Conservation (phyloP, 2,329 filamentous ascomycete species). For the Sporothrix schenckii region DNA sequence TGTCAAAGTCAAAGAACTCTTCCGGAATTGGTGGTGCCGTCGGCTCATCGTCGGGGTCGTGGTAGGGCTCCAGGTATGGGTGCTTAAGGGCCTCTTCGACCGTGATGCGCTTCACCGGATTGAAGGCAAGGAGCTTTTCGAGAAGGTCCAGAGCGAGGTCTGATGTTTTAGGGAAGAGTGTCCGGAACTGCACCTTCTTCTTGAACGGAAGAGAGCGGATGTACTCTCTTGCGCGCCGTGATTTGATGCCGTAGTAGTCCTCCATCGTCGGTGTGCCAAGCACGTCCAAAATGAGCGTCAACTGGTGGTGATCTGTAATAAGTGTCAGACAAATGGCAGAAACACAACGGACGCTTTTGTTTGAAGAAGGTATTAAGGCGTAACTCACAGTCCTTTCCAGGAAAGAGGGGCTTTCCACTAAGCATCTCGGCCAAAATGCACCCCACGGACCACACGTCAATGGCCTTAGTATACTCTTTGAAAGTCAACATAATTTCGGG, state of each 20-base stretch:
- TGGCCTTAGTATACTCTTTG: constrained; percentile 99
- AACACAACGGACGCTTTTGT: no score
- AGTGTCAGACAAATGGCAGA: neutral
- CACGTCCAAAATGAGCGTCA: constrained; percentile 95
- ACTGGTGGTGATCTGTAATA: constrained; percentile 83
- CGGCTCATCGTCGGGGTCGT: constrained; percentile 97
- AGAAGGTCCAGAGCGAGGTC: constrained; percentile 90
- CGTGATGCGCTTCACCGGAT: constrained; percentile 97
- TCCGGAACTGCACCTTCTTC: constrained; percentile 98
- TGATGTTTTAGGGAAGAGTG: constrained; percentile 98
- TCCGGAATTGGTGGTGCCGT: constrained; percentile 95
- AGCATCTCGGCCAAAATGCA: constrained; percentile 99
- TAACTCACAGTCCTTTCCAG: constrained; percentile 91
- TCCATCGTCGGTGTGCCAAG: constrained; percentile 99
- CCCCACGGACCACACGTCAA: constrained; percentile 98
- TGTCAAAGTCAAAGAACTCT: constrained; percentile 99
- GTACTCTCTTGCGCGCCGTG: constrained; percentile 93
- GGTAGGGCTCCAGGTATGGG: constrained; percentile 97
- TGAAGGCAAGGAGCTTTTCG: constrained; percentile 95
- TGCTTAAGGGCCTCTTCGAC: constrained; percentile 97
- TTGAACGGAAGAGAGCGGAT: constrained; percentile 98
- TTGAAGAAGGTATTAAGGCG: neutral
- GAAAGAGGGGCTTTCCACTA: constrained; percentile 96
- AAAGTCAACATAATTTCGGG: constrained; percentile 99
- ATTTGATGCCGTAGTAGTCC: constrained; percentile 99